A percentile compares a stretch with the other conserved stretches of the same genome.
These are phyloP conservation scores for Macrophomina tecta DNA, from an alignment of 2,329 filamentous ascomycete genomes.

Conservation along the genomic window DNA sequence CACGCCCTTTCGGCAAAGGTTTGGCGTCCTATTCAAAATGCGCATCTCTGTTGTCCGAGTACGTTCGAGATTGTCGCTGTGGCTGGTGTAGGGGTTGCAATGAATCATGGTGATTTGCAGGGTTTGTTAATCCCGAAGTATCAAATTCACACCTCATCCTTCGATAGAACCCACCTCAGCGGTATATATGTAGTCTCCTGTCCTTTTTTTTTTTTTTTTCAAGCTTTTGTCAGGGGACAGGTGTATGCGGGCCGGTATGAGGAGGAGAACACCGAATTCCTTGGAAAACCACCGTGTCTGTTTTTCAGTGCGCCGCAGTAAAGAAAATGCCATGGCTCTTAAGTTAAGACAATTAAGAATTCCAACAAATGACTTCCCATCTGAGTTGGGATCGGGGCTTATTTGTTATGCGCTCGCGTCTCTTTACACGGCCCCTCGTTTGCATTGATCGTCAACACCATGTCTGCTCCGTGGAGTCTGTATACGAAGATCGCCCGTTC, in stretches of 20 bases:
- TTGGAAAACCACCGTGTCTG: background rate
- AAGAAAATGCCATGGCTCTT: no score
- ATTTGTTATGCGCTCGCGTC: constrained; percentile 5
- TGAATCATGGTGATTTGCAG: background rate
- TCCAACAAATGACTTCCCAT: no score
- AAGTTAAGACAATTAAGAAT: no score
- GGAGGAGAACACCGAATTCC: no score
- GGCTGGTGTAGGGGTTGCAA: background rate
- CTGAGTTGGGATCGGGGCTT: background rate
- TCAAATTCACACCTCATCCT: background rate
- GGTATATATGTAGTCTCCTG: background rate
- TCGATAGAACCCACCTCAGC: background rate
- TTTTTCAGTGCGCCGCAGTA: background rate
- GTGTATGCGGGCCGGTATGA: no score
- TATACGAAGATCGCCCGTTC: constrained; percentile 24
- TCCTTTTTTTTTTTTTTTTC: no score
- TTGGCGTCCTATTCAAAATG: background rate
- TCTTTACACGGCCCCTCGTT: background rate
- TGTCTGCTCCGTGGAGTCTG: constrained; percentile 8
- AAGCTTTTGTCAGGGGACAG: no score
- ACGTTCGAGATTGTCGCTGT: background rate
- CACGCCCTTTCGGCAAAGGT: background rate
- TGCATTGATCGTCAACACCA: background rate
- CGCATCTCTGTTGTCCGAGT: background rate
- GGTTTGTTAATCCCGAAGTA: background rate